A percentile compares a stretch with the other conserved stretches of the same genome.
Conservation (phyloP, 2,329 filamentous ascomycete genomes). For the Stagonosporopsis tanaceti region DNA sequence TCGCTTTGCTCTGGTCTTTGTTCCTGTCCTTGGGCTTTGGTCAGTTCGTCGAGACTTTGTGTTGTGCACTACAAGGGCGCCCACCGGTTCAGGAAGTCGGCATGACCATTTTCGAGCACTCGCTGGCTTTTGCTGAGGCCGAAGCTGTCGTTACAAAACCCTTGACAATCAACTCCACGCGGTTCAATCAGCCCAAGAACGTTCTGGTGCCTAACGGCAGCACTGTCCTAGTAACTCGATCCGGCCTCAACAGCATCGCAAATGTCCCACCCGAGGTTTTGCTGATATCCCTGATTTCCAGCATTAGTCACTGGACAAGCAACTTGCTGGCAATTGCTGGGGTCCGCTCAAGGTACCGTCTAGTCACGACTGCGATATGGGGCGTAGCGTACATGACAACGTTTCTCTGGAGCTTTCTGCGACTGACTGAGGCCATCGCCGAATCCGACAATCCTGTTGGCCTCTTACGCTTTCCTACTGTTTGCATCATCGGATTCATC, state of each 20-base stretch:
- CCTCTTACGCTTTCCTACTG: conserved; percentile 86
- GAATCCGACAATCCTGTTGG: conserved; percentile 64
- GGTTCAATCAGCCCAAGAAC: conserved; percentile 51
- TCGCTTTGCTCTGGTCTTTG: conserved; percentile 77
- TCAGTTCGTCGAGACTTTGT: conserved; percentile 88
- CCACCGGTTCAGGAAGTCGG: conserved; percentile 84
- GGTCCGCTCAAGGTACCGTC: conserved; percentile 78
- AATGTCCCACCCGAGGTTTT: conserved; percentile 92
- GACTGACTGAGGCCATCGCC: conserved; percentile 47
- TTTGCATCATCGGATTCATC: conserved; percentile 93
- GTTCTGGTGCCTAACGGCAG: conserved; percentile 55
- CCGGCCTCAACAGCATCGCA: conserved; percentile 77
- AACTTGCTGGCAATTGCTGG: conserved; percentile 83
- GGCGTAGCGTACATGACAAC: conserved; percentile 87
- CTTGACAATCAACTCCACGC: conserved; percentile 73
- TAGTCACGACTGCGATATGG: conserved; percentile 89
- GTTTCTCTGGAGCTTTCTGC: conserved; percentile 76
- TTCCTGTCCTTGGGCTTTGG: conserved; percentile 75
- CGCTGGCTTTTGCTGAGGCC: conserved; percentile 92
- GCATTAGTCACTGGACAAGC: conserved; percentile 86
- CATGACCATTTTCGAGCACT: conserved; percentile 97
- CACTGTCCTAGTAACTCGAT: conserved; percentile 51
- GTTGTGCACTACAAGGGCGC: conserved; percentile 86
- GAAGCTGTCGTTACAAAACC: conserved; percentile 86
- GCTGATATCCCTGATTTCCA: conserved; percentile 84